Evolutionary conservation across 208 protist species (phyloP), one percentile per base, ranked within the genome.

Genomic region (Leishmania gerbilli): DNA sequence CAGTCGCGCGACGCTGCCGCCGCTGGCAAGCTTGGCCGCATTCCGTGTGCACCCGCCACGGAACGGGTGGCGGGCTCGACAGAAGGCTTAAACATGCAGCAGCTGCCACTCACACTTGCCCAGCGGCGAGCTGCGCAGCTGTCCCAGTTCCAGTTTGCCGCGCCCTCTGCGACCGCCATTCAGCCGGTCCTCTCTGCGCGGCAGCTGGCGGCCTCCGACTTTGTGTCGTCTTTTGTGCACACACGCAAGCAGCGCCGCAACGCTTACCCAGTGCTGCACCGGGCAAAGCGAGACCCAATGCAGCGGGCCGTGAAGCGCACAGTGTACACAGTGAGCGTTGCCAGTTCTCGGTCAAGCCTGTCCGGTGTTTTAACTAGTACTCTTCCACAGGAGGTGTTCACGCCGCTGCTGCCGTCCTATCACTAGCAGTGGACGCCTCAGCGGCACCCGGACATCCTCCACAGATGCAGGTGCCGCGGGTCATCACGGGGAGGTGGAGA

Each of bases 291-390:
- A 6, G 82, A 86, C 11, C 67, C 82, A 0, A 55, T 45, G n/a
- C 77, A 72, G 34, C 82, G 49, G 27, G 82, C 82, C 7, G 82
- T 86, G 74, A 86, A 86, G 82, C 77, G 82, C 40, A 86, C 69
- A 21, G 78, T 86, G 17, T 86, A 86, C 75, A 64, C 78, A 27
- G 62, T 71, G 68, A 55, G 58, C 81, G 5, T 2, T n/a, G 2
- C 45, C 45, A 58, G n/a, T 15, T 37, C 64, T 21, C 47, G 40
- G 60, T 11, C 1, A n/a, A 31, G 49, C 4, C 2, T 47, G n/a
- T 21, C 31, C 11, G 31, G 24, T 15, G 72, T 15, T 0, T 51
- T 76, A 8, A 11, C n/a, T 45, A 62, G 24, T 17, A 40, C 13
- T 45, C 51, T 6, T 5, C 13, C 31, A 1, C 2, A 40, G 31